Base-by-base conservation (phyloP, 2,329 filamentous ascomycete genomes). In the Aaosphaeria pasadenensis region DNA sequence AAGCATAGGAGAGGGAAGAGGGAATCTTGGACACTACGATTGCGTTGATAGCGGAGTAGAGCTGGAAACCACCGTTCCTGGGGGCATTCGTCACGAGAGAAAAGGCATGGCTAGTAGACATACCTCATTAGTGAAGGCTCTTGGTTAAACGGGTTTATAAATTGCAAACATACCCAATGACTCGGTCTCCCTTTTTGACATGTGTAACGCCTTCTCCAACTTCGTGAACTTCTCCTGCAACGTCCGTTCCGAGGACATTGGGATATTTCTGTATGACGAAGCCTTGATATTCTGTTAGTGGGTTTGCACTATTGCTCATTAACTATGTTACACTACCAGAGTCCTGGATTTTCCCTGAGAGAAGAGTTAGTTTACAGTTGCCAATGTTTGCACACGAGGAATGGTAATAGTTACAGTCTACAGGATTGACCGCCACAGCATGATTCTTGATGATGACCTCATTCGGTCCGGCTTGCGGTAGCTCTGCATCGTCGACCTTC, bases 211-310 rank as follows among this genome's bases (percentile, higher is more conserved):
- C 64, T n/a, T 70, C 61, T 3, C 76, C 77, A 5, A 78, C 64
- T 51, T 76, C 73, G 28, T 73, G 55, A 3, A 78, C 67, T 53
- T 75, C 71, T 9, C 76, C 76, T 1, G 75, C 73, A 11, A 75
- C 63, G 52, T 78, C 76, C 7, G 53, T 58, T 7, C 76, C 76
- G 5, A 70, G 50, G 31, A 73, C 54, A 11, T 59, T 61, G 28
- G 62, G 64, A 51, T 63, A 66, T 42, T 60, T 66, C 30, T 71
- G 46, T 29, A 70, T 45, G 39, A 74, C 64, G 30, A 70, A 48
- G 30, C 62, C 67, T 50, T 73, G 64, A 30, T 70, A 48, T 29
- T 62, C 67, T 49, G 49, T n/a, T 7, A 5, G 3, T 17, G 9
- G 11, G 24, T 7, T 39, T 30, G 17, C 17, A 24, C 17, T 24